Percentiles rank a stretch among this genome's conserved stretches.
Conservation (phyloP, 495 filamentous ascomycete genomes). For the Aspergillus sparsus region DNA sequence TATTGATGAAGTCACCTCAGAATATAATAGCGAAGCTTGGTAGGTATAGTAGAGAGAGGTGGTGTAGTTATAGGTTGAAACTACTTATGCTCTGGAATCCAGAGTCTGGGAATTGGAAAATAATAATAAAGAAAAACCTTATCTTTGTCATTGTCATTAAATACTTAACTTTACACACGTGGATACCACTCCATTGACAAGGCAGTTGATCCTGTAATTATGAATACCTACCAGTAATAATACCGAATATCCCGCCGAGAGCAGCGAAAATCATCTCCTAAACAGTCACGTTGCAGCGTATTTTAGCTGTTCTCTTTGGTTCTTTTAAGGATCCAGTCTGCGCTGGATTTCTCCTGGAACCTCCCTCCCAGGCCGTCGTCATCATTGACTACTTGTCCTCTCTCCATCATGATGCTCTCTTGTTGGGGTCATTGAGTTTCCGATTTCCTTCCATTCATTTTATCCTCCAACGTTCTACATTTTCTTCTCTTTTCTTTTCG, state of each 20-base stretch:
- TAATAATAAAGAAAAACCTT: background rate
- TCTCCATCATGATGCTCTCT: conserved; percentile 20
- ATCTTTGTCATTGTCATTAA: too few relatives aligned
- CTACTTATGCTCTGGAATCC: too few relatives aligned
- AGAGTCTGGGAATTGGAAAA: background rate
- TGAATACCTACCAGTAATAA: too few relatives aligned
- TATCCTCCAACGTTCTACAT: too few relatives aligned
- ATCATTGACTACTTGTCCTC: conserved; percentile 15
- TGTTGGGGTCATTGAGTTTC: conserved; percentile 14
- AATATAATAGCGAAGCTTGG: too few relatives aligned
- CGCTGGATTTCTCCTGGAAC: background rate
- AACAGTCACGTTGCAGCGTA: conserved; percentile 23
- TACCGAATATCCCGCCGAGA: background rate
- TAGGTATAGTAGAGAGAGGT: background rate
- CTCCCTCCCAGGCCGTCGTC: conserved; percentile 15
- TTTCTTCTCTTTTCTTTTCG: conserved; percentile 1
- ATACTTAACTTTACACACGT: too few relatives aligned
- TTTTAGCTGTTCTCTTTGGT: background rate
- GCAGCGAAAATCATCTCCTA: conserved; percentile 20
- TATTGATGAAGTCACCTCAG: too few relatives aligned
- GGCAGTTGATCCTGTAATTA: too few relatives aligned
- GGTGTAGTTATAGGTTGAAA: background rate
- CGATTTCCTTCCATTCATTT: background rate
- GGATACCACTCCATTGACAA: too few relatives aligned
- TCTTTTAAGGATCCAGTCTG: background rate